Evolutionary conservation across 441 rosid species (phyloP), one percentile per base, ranked within the genome.

Genomic region (Eruca vesicaria): DNA sequence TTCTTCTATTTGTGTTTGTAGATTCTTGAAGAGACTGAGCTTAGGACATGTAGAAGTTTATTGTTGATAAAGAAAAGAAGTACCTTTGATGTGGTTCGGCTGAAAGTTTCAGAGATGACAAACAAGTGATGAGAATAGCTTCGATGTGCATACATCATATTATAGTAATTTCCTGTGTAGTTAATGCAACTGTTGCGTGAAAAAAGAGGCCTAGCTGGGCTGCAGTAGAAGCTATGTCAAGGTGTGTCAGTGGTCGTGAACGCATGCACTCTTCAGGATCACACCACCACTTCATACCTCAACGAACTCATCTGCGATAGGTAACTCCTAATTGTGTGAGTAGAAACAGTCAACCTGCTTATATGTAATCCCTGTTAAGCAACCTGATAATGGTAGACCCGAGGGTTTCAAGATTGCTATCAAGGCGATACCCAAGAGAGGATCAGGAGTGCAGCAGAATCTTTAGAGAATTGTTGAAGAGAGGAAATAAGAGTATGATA

Each of bases 401-500:
- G 99, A 87, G 79, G 84, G 80, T 70, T 66, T 92, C 63, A 92
- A 90, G 72, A 82, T 95, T 78, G 94, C 87, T 1, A 84, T 92
- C 60, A 86, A 86, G 84, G 84, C 86, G 64, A 84, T 93, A 76
- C 90, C 98, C 18, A 79, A 82, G 36, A 84, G 80, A 68, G 86
- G 88, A 36, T 82, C 87, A 6, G 97, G 92, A 61, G 57, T 68
- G 7, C 92, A 83, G 71, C 80, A 76, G 78, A 84, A 68, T 82
- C 78, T 77, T 59, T 66, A 82, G 69, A 93, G 92, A 85, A 93
- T 86, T 78, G 87, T 95, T 77, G 99, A 93, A 82, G 97, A 93
- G 89, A 91, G 98, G 78, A 93, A 86, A 84, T 97, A 92, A 73
- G 96, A 95, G 70, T 95, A 93, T 78, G 98, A 93, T 62, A 86